These are phyloP conservation scores for Rhytidhysteron rufulum DNA, from an alignment of 2,329 filamentous ascomycete genomes.

Conservation along the genomic window DNA sequence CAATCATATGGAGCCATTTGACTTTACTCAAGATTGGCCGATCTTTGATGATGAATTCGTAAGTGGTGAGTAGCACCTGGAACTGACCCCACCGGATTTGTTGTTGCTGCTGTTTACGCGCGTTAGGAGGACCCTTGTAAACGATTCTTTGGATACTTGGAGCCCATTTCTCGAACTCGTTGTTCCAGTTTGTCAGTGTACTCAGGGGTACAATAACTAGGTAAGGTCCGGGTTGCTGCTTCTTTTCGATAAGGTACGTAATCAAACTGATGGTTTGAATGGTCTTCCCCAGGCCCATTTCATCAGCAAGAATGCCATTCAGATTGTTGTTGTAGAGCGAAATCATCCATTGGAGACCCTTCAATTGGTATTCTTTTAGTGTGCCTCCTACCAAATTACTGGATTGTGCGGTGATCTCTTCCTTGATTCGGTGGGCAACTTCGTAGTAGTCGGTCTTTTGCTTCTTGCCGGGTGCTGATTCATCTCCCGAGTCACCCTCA, in stretches of 20 bases:
- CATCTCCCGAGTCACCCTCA: slow-evolving; percentile 64
- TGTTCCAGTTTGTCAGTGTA: slow-evolving; percentile 97
- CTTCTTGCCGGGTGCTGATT: slow-evolving; percentile 61
- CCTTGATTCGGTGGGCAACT: slow-evolving; percentile 92
- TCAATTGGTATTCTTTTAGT: slow-evolving; percentile 96
- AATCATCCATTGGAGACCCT: slow-evolving; percentile 99
- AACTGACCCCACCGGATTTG: slow-evolving; percentile 93
- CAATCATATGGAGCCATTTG: slow-evolving; percentile 99
- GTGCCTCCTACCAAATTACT: slow-evolving; percentile 83
- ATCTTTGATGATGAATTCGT: slow-evolving; percentile 99
- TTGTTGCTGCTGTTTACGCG: slow-evolving; percentile 85
- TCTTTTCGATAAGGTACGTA: slow-evolving; percentile 94
- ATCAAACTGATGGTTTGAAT: slow-evolving; percentile 98
- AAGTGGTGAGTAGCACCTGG: slow-evolving; percentile 94
- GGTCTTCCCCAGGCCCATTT: slow-evolving; percentile 99
- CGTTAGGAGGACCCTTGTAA: slow-evolving; percentile 91
- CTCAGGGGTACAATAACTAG: slow-evolving; percentile 95
- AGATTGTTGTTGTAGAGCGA: slow-evolving; percentile 99
- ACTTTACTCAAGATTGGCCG: slow-evolving; percentile 93
- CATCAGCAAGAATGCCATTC: slow-evolving; percentile 96
- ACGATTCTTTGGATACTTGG: slow-evolving; percentile 82
- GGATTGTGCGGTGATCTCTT: slow-evolving; percentile 82
- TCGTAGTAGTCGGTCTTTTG: slow-evolving; percentile 98
- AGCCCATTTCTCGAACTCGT: slow-evolving; percentile 99
- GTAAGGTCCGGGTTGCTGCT: slow-evolving; percentile 87